Evolutionary conservation across 2,329 filamentous ascomycete genomes (phyloP), one percentile per base, ranked within the genome.

Genomic region (Geoglossum cookeanum): DNA sequence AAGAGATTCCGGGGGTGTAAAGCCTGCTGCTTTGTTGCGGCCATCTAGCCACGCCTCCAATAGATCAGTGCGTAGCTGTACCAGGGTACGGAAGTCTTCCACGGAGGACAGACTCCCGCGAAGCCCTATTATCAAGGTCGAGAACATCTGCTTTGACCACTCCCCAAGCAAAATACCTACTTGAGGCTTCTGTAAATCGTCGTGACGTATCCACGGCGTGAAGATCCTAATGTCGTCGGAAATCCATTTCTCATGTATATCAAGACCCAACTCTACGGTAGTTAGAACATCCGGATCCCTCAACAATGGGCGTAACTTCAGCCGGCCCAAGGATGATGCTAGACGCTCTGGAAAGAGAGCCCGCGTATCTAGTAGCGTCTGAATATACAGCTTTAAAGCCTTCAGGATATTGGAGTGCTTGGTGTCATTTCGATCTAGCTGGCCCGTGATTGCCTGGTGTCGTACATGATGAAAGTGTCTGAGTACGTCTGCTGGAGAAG

Each of bases 171-270:
- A 79, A 1, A 79, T 76, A 47, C 76, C 75, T 0, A 79, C 78
- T 59, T 81, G 76, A 29, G 73, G 69, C 22, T 77, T 79, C 29
- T 81, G 78, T 3, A 87, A 68, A 62, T 92, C 85, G 62, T 90
- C 87, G 63, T 94, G 83, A 33, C 86, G 81, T 39, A 94, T 85
- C 71, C 88, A 95, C 0, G 90, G 90, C 0, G 83, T 91, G 66
- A 94, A 96, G 61, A 84, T 85, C 52, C 79, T 80, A 47, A 95
- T 85, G 59, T 94, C 87, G 6, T 89, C 81, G 17, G 85, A 78
- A 60, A 92, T 85, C 85, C 89, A 94, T 22, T 77, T 77, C 61
- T 83, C 80, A 64, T 87, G 81, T 8, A 92, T 71, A 65, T 95
- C 88, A 30, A 96, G 71, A 39, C 85, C 79, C 11, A 95, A 71